Percentiles rank a stretch among this genome's conserved stretches.
These are phyloP conservation scores for Hygrocybe coccinea DNA, from an alignment of 768 basidiomycete species.

Conservation along the genomic window DNA sequence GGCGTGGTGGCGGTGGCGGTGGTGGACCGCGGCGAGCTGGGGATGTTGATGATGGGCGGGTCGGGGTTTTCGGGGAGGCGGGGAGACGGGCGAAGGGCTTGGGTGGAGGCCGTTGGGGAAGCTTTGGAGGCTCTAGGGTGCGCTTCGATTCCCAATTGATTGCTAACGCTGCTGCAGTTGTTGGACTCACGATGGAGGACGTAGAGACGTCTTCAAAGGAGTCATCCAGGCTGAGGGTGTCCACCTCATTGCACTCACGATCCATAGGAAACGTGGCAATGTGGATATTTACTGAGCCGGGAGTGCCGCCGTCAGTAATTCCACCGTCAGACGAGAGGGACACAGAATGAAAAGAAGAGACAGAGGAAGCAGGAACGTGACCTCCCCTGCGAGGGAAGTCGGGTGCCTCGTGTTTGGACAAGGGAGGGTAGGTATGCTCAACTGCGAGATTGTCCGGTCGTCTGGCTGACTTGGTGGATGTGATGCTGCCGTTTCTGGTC, in stretches of 20 bases:
- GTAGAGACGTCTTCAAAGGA: constrained; percentile 69
- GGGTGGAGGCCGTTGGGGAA: constrained; percentile 45
- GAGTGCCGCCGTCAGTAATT: constrained; percentile 37
- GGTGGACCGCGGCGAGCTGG: constrained; percentile 13
- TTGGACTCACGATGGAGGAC: constrained; percentile 50
- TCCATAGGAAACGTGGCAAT: constrained; percentile 48
- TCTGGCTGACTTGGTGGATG: constrained; percentile 31
- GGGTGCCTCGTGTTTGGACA: constrained; percentile 30
- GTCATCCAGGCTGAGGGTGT: constrained; percentile 57
- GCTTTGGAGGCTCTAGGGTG: constrained; percentile 39
- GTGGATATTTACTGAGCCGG: constrained; percentile 39
- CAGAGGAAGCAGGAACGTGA: constrained; percentile 63
- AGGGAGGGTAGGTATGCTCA: constrained; percentile 57
- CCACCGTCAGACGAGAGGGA: constrained; percentile 59
- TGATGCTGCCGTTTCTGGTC: constrained; percentile 13
- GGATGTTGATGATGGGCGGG: constrained; percentile 11
- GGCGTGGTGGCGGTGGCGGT: constrained; percentile 19
- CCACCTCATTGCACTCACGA: constrained; percentile 38
- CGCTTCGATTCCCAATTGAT: constrained; percentile 48
- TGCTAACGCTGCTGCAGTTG: constrained; percentile 38
- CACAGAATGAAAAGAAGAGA: constrained; percentile 80
- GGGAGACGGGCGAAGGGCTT: constrained; percentile 3
- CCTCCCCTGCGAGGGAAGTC: constrained; percentile 31
- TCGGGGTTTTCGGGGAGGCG: constrained; percentile 9
- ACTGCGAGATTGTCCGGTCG: constrained; percentile 48